Evolutionary conservation across 1,284 basidiomycete genomes (phyloP).

Genomic region (Coniferiporia sulphurascens): DNA sequence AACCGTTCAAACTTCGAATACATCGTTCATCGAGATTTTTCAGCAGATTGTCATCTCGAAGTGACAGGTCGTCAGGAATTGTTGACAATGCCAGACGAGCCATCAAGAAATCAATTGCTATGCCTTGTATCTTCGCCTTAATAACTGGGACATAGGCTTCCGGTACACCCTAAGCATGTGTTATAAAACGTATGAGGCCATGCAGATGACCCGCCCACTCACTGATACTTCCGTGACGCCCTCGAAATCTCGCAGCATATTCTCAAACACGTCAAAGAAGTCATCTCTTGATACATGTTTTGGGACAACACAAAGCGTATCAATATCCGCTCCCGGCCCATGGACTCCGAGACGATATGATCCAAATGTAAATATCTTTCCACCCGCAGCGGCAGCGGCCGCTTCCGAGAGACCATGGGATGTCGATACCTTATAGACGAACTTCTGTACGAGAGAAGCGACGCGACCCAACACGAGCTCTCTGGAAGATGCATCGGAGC

Average conservation of each 20-base stretch:
- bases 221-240: conserved; percentile 90
- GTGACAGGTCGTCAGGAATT: conserved; percentile 87
- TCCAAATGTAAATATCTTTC: conserved; percentile 99
- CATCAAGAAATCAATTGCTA: conserved; percentile 94
- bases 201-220: conserved; percentile 31
- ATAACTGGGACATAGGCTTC: conserved; percentile 97
- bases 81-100: conserved; percentile 78
- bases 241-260: conserved; percentile 83
- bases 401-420: conserved; percentile 81
- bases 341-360: conserved; percentile 96
- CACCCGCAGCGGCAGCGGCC: conserved; percentile 83
- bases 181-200: conserved; percentile 16
- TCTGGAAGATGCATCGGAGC: conserved; percentile 39
- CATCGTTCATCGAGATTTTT: conserved; percentile 93
- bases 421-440: conserved; percentile 84
- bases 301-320: conserved; percentile 97
- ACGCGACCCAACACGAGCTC: conserved; percentile 92
- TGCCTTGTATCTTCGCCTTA: conserved; percentile 86
- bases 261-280: conserved; percentile 91
- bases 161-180: conserved; percentile 71
- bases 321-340: conserved; percentile 95
- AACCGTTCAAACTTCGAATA: conserved; percentile 91
- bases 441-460: conserved; percentile 88
- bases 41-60: conserved; percentile 89
- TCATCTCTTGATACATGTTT: conserved; percentile 94